Percentiles rank a stretch among this genome's conserved stretches.
These are phyloP conservation scores for Tulasnella sp. DNA, from an alignment of 768 basidiomycete genomes.

Conservation along the genomic window DNA sequence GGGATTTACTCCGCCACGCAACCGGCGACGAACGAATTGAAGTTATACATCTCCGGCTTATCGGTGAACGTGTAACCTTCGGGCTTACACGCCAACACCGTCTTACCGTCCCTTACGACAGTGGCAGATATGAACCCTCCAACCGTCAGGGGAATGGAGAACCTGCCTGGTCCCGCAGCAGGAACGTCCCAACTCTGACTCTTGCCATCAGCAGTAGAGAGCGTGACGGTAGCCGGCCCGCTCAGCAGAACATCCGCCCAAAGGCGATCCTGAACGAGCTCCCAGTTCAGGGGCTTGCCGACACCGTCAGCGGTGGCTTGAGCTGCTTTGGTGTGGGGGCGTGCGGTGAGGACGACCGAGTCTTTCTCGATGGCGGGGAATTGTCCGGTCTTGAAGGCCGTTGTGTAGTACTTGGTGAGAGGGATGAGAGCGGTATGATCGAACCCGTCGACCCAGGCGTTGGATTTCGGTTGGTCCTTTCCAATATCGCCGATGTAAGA, in stretches of 20 bases:
- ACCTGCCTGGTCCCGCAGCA: constrained; percentile 23
- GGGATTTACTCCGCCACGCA: neutral
- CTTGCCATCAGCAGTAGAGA: constrained; percentile 30
- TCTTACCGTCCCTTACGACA: constrained; percentile 30
- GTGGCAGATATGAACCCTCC: constrained; percentile 26
- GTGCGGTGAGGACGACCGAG: constrained; percentile 31
- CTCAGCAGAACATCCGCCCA: constrained; percentile 32
- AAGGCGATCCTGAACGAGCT: constrained; percentile 30
- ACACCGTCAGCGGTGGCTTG: constrained; percentile 28
- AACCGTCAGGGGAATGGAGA: constrained; percentile 15
- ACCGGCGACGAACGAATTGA: constrained; percentile 25
- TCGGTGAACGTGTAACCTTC: constrained; percentile 29
- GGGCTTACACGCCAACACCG: constrained; percentile 29
- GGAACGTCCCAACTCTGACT: constrained; percentile 29
- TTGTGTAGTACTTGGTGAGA: constrained; percentile 31
- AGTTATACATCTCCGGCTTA: constrained; percentile 30
- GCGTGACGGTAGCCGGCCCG: constrained; percentile 26
- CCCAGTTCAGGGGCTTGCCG: constrained; percentile 26
- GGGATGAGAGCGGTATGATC: constrained; percentile 27
- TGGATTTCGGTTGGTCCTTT: constrained; percentile 32
- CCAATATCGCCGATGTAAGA: constrained; percentile 39
- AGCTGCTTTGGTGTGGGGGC: constrained; percentile 33
- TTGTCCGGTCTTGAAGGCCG: constrained; percentile 33
- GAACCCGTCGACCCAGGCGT: constrained; percentile 32
- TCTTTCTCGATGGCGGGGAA: constrained; percentile 33